A percentile compares a stretch with the other conserved stretches of the same genome.
Conservation (phyloP, 345 rosid genomes). For the Euphorbia lathyris region DNA sequence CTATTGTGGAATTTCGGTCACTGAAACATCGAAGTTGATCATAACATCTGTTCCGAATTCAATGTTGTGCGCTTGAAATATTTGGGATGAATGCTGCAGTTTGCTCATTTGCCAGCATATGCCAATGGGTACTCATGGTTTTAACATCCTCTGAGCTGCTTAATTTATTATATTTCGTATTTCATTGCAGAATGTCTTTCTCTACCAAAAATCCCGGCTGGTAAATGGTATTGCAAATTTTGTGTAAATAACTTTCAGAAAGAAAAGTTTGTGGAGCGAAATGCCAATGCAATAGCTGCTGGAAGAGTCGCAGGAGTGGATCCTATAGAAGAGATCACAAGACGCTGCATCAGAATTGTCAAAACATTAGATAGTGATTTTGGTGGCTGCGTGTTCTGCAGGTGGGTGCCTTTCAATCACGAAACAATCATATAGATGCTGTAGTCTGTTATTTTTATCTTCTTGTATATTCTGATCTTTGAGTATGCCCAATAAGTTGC, state of each 20-base stretch:
- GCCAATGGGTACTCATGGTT: neutral
- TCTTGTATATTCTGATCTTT: neutral
- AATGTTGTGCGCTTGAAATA: neutral
- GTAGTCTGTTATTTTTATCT: neutral
- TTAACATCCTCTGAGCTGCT: slow-evolving; percentile 4
- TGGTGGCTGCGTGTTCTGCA: slow-evolving; percentile 90
- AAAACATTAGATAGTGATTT: slow-evolving; percentile 51
- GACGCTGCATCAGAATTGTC: slow-evolving; percentile 84
- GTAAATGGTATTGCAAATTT: slow-evolving; percentile 79
- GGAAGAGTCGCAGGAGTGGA: slow-evolving; percentile 89
- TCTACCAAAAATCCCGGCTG: slow-evolving; percentile 52
- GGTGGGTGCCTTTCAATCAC: slow-evolving; percentile 37
- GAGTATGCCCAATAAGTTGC: neutral
- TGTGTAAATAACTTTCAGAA: slow-evolving; percentile 57
- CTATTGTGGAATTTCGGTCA: too few relatives aligned
- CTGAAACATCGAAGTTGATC: too few relatives aligned
- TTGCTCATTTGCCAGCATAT: neutral
- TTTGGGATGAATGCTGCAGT: neutral
- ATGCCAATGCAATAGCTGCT: slow-evolving; percentile 83
- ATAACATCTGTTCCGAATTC: too few relatives aligned
- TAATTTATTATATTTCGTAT: neutral
- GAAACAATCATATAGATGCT: neutral
- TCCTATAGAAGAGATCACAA: slow-evolving; percentile 78
- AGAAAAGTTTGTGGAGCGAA: slow-evolving; percentile 67
- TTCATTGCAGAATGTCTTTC: slow-evolving; percentile 64